Base-by-base conservation (phyloP, 805 yeast species). In the Wickerhamiella sorbophila region DNA sequence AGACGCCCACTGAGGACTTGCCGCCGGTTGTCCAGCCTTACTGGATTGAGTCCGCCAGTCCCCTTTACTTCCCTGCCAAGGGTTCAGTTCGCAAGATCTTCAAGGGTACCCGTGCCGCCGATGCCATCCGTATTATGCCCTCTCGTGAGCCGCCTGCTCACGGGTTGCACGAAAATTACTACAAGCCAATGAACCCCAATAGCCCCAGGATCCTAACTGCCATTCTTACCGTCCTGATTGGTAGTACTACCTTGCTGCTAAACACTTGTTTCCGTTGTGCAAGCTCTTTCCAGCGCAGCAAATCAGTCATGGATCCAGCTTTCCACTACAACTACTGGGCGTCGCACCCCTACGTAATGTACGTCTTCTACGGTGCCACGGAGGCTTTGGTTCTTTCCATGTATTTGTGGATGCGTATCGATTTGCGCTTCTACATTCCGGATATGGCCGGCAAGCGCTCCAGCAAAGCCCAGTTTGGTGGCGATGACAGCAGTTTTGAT, bases 381-480 rank as follows among this genome's bases (percentile, higher is more conserved):
- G 91, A 81, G 62, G 62, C 67, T 0, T 51, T 77, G 22, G 73
- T 76, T 43, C 71, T 76, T 48, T 41, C 74, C 8, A 47, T 77
- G 27, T 78, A 76, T 55, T 56, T 81, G 42, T 52, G 76, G 29
- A 75, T 77, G 15, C 70, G 93, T 57, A 74, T 77, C 40, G 91
- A 81, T 57, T 65, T 81, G 52, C 69, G 91, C 57, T 81, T 81
- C 62, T 81, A 81, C 67, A 75, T 82, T 59, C 88, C 91, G 15
- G 87, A 79, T 57, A 24, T 24, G 29, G 29, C 29, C 12, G 10
- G 12, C 29, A 6, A 12, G 10, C 29, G 29, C 29, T 24, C 29
- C 29, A n/a, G n/a, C n/a, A 24, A 24, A 24, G 29, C 29, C 29
- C 6, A 6, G 12, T 6, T 12, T 12, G 6, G 6, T 6, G 29